Evolutionary conservation across 306 rosid species (phyloP).

Genomic region (Cucurbita maxima): DNA sequence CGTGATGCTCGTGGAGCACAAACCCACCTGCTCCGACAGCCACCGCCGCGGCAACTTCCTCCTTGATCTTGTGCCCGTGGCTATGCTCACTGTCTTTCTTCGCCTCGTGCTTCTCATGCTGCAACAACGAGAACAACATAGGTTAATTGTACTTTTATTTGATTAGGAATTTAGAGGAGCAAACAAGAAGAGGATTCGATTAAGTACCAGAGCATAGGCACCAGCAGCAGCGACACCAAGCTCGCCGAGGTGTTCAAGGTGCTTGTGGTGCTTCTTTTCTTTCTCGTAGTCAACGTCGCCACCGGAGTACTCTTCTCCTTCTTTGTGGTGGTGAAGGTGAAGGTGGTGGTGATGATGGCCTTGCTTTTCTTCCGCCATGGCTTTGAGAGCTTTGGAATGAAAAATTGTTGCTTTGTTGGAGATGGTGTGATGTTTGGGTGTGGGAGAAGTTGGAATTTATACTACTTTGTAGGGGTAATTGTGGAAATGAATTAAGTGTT

Average conservation of each 20-base stretch:
- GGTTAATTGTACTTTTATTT: neutral
- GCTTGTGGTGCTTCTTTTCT: slow-evolving; percentile 72
- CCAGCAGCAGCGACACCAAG: slow-evolving; percentile 38
- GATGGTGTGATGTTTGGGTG: neutral
- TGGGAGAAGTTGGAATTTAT: neutral
- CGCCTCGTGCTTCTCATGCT: slow-evolving; percentile 58
- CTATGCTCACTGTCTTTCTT: slow-evolving; percentile 52
- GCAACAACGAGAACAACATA: neutral
- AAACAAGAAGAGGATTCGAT: neutral
- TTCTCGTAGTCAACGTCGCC: slow-evolving; percentile 29
- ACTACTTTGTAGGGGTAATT: neutral
- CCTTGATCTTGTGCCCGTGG: slow-evolving; percentile 62
- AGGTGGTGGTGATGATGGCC: slow-evolving; percentile 5
- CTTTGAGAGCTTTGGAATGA: neutral
- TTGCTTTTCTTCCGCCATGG: slow-evolving; percentile 51
- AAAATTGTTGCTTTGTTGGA: neutral
- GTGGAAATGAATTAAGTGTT: neutral
- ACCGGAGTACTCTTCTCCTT: slow-evolving; percentile 13
- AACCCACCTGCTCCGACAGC: slow-evolving; percentile 58
- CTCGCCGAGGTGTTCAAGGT: slow-evolving; percentile 37
- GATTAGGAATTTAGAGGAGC: neutral
- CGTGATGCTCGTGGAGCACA: slow-evolving; percentile 70
- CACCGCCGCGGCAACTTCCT: slow-evolving; percentile 52
- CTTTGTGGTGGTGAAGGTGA: slow-evolving; percentile 36
- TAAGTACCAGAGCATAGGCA: slow-evolving; percentile 50